phyloP scores from a whole-genome alignment of 306 rosid species.

The Glycyrrhiza uralensis region DNA sequence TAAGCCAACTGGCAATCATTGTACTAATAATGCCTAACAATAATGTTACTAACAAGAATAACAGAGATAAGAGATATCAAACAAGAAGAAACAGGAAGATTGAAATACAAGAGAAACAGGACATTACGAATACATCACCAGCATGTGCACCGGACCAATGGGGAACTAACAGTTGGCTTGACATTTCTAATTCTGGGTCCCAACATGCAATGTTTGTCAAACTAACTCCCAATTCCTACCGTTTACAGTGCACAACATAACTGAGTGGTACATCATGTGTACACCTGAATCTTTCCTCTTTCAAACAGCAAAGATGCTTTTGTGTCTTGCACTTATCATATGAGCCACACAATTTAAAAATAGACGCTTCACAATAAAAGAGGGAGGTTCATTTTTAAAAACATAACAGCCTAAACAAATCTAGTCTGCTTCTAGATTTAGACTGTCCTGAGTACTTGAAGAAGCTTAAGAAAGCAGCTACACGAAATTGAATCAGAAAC shows the following conservation, averaged over 20 bases:
- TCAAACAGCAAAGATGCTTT: neutral
- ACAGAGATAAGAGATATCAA: neutral
- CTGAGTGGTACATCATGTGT: neutral
- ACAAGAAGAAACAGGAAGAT: neutral
- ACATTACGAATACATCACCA: neutral
- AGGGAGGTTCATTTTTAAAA: neutral
- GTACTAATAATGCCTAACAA: neutral
- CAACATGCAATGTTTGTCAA: neutral
- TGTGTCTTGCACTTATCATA: neutral
- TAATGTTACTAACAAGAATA: neutral
- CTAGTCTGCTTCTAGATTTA: neutral
- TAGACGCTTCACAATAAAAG: neutral
- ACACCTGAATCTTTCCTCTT: neutral
- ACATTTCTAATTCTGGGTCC: neutral
- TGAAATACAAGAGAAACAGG: neutral
- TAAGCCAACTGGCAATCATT: constrained; percentile 6
- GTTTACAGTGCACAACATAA: neutral
- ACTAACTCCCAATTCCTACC: neutral
- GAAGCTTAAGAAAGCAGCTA: neutral
- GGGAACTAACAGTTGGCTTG: neutral
- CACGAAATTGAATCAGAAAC: neutral
- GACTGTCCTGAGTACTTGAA: neutral
- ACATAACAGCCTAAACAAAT: neutral
- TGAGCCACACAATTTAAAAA: neutral
- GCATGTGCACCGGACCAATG: neutral